Conservation (phyloP, 257 asterid genomes). For the Primulina tabacum region DNA sequence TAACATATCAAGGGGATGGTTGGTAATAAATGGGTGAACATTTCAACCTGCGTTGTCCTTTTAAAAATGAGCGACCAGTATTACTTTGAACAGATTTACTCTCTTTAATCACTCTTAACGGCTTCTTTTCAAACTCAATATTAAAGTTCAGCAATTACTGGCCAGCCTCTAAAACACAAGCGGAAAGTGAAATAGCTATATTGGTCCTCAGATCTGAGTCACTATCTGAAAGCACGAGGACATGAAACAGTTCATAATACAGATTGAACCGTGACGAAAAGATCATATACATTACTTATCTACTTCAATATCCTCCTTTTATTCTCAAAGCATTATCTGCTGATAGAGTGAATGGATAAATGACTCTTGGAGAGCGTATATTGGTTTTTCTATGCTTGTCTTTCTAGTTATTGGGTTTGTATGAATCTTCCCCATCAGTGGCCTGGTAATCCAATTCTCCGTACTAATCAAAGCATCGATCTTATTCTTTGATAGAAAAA, state of each 20-base stretch:
- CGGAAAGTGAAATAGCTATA: background rate
- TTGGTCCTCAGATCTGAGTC: background rate
- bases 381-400: too few relatives aligned
- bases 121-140: background rate
- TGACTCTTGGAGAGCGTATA: background rate
- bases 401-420: background rate
- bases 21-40: too few relatives aligned
- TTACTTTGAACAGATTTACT: background rate
- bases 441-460: background rate
- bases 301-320: background rate
- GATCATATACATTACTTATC: background rate
- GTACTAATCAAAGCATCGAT: background rate
- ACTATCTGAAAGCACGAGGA: background rate
- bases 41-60: background rate
- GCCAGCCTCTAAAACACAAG: background rate
- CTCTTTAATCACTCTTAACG: background rate
- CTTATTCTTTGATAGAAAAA: background rate
- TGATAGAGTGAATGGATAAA: background rate
- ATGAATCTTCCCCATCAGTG: background rate
- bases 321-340: background rate
- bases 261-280: background rate
- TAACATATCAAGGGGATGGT: background rate
- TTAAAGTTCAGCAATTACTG: background rate
- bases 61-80: background rate
- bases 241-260: background rate